Evolutionary conservation across 805 yeast species (phyloP).

Genomic region (Wickerhamomyces ciferrii): DNA sequence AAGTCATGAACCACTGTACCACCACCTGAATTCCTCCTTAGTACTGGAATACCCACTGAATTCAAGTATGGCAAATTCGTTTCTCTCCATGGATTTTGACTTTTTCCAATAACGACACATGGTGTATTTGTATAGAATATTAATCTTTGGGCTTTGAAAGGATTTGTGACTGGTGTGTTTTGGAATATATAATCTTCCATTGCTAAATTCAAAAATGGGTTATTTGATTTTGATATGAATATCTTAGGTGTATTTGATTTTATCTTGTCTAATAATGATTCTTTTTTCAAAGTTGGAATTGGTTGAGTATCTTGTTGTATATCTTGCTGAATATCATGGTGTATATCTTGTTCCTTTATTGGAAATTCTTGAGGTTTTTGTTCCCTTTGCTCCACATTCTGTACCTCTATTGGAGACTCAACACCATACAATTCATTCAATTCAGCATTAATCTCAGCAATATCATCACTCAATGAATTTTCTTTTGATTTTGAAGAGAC

Average conservation of each 20-base stretch:
- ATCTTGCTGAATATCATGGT: background rate
- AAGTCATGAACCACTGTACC: conserved; percentile 95
- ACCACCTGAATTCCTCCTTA: conserved; percentile 87
- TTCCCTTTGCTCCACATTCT: background rate
- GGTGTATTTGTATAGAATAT: conserved; percentile 73
- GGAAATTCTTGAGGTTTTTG: background rate
- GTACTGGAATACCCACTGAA: conserved; percentile 49
- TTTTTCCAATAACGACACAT: conserved; percentile 92
- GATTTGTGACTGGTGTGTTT: conserved; percentile 42
- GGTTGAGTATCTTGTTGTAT: conserved; percentile 3
- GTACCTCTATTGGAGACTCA: conserved; percentile 1
- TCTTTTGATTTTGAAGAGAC: background rate
- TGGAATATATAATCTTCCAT: conserved; percentile 75
- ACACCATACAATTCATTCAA: conserved; percentile 23
- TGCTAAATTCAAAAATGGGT: conserved; percentile 77
- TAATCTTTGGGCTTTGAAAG: conserved; percentile 39
- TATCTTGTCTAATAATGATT: conserved; percentile 19
- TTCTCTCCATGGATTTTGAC: conserved; percentile 94
- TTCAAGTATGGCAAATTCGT: conserved; percentile 54
- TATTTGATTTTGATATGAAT: conserved; percentile 48
- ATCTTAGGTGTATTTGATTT: conserved; percentile 38
- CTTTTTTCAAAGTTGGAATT: conserved; percentile 1
- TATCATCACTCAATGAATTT: conserved; percentile 13
- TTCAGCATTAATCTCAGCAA: conserved; percentile 30
- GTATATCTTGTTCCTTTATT: background rate